Evolutionary conservation across 495 filamentous ascomycete genomes (phyloP).

Genomic region (Neurospora cerealis): DNA sequence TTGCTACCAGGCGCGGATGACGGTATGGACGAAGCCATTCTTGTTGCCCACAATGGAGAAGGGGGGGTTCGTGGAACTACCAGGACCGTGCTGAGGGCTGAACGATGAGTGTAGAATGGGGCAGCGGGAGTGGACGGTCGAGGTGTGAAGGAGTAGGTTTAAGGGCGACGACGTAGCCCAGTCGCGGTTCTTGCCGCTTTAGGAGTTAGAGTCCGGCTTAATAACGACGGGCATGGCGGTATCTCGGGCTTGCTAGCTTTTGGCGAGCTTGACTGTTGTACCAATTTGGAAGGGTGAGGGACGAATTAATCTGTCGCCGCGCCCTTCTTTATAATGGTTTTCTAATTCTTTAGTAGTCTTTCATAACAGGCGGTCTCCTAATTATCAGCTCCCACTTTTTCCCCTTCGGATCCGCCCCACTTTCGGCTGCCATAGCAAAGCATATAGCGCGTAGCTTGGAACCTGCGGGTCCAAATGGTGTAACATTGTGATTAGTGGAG

Average conservation of each 20-base stretch:
- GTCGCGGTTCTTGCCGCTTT: background rate
- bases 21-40: conserved; percentile 43
- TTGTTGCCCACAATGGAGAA: conserved; percentile 6
- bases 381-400: too few species aligned
- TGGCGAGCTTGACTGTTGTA: background rate
- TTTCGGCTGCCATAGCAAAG: too few species aligned
- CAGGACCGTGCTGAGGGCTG: background rate
- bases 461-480: too few species aligned
- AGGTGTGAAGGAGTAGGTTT: background rate
- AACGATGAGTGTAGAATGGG: background rate
- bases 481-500: too few species aligned
- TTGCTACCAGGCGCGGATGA: conserved; percentile 41
- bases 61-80: background rate
- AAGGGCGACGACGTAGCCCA: background rate
- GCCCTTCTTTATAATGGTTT: background rate
- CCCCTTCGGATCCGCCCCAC: too few species aligned
- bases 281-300: background rate
- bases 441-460: too few species aligned
- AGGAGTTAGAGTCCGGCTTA: background rate
- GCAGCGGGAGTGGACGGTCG: fast-evolving
- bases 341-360: background rate
- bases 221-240: background rate
- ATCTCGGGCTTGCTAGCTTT: background rate
- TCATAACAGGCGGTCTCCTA: too few species aligned
- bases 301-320: background rate